Conservation (phyloP, 2,329 filamentous ascomycete genomes). For the Fonsecaea multimorphosa region DNA sequence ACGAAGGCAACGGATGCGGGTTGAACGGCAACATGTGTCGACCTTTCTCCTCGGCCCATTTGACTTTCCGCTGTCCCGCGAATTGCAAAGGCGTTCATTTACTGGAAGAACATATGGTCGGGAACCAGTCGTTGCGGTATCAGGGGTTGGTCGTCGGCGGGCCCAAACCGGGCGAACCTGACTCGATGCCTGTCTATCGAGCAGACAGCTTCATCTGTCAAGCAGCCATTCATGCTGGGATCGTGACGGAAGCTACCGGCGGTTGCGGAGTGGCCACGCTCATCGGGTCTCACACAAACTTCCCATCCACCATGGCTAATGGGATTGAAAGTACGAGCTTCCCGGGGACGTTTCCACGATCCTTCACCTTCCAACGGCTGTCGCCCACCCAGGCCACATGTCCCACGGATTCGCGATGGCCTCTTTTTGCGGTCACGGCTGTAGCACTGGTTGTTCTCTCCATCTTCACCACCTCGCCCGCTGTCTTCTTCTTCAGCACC, state of each 20-base stretch:
- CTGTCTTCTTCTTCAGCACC: slow-evolving; percentile 80
- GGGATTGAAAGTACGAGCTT: slow-evolving; percentile 80
- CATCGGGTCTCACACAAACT: slow-evolving; percentile 70
- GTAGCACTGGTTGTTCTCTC: slow-evolving; percentile 79
- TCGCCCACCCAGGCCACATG: slow-evolving; percentile 61
- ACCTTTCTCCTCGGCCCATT: slow-evolving; percentile 59
- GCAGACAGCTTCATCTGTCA: slow-evolving; percentile 89
- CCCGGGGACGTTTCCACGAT: slow-evolving; percentile 85
- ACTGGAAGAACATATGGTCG: slow-evolving; percentile 59
- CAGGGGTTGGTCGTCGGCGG: slow-evolving; percentile 60
- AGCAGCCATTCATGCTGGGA: slow-evolving; percentile 81
- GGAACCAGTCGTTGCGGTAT: slow-evolving; percentile 59
- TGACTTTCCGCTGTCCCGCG: slow-evolving; percentile 64
- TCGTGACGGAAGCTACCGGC: slow-evolving; percentile 72
- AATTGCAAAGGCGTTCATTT: slow-evolving; percentile 57
- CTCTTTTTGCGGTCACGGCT: slow-evolving; percentile 78
- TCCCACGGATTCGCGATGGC: slow-evolving; percentile 81
- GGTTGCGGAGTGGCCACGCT: slow-evolving; percentile 83
- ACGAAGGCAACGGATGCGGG: slow-evolving; percentile 55
- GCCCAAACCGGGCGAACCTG: slow-evolving; percentile 46
- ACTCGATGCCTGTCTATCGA: slow-evolving; percentile 70
- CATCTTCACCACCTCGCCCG: slow-evolving; percentile 78
- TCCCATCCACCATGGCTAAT: slow-evolving; percentile 68
- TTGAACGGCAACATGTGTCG: slow-evolving; percentile 62
- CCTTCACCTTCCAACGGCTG: slow-evolving; percentile 75